These are phyloP conservation scores for Alternaria brassicicola DNA, from an alignment of 2,329 filamentous ascomycete genomes.

Conservation along the genomic window DNA sequence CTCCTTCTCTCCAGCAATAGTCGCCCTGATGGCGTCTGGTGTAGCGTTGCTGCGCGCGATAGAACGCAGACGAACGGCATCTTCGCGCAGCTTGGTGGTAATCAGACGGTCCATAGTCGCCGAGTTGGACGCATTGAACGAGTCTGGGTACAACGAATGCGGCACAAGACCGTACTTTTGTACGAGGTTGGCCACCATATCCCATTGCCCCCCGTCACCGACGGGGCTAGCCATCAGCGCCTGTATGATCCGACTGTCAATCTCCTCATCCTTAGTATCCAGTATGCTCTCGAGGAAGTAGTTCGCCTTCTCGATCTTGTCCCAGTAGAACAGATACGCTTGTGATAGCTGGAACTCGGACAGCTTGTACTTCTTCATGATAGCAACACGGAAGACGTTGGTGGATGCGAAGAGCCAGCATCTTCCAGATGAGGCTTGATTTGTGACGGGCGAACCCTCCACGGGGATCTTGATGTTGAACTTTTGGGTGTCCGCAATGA, in stretches of 20 bases:
- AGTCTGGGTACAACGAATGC: constrained; percentile 80
- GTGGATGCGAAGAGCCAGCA: constrained; percentile 93
- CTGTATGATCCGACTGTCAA: constrained; percentile 76
- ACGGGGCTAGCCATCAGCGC: constrained; percentile 71
- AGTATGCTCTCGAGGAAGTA: constrained; percentile 87
- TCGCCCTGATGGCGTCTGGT: constrained; percentile 46
- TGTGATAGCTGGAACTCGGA: constrained; percentile 85
- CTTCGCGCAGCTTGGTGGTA: constrained; percentile 86
- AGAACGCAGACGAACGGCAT: constrained; percentile 73
- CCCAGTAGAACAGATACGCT: constrained; percentile 89
- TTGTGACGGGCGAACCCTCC: constrained; percentile 82
- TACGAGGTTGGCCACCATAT: constrained; percentile 88
- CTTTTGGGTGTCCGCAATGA: constrained; percentile 73
- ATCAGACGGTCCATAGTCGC: constrained; percentile 73
- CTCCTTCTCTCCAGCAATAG: constrained; percentile 64
- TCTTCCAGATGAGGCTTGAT: constrained; percentile 79
- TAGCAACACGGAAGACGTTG: constrained; percentile 87
- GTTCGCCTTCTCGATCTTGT: constrained; percentile 91
- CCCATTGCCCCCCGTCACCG: constrained; percentile 86
- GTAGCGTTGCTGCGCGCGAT: constrained; percentile 53
- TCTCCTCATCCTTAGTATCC: constrained; percentile 71
- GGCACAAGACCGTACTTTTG: constrained; percentile 88
- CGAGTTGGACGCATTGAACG: constrained; percentile 76
- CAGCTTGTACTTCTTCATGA: constrained; percentile 83
- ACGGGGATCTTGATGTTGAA: constrained; percentile 85